Evolutionary conservation across 768 basidiomycete species (phyloP).

Genomic region (Serendipita sp.): DNA sequence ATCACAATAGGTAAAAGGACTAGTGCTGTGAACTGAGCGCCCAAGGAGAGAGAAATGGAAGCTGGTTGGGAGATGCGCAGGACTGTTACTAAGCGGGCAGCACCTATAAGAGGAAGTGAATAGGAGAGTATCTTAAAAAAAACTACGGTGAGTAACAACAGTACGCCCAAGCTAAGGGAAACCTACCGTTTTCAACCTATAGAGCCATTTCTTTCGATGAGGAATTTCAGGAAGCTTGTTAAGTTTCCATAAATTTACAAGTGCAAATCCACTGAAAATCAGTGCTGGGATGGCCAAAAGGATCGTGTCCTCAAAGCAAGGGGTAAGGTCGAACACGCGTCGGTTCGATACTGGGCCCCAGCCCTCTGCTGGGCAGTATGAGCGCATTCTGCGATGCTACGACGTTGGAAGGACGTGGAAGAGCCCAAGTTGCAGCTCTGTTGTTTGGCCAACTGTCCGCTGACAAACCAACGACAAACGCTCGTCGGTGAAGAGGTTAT

Average conservation of each 20-base stretch:
- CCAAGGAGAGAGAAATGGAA: conserved; percentile 28
- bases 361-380: conserved; percentile 28
- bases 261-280: conserved; percentile 26
- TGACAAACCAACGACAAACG: not conserved
- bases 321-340: conserved; percentile 59
- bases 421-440: not conserved
- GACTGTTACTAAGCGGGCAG: conserved; percentile 28
- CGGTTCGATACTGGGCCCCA: conserved; percentile 42
- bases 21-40: conserved; percentile 40
- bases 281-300: conserved; percentile 38
- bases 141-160: not conserved
- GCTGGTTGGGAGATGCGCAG: conserved; percentile 24
- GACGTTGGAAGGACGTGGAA: not conserved
- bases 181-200: conserved; percentile 34
- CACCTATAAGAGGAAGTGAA: conserved; percentile 3
- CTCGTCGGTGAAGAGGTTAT: not conserved
- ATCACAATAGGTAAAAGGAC: conserved; percentile 34
- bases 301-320: conserved; percentile 66
- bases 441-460: too few species aligned
- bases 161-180: conserved; percentile 42
- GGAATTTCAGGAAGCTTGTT: conserved; percentile 13
- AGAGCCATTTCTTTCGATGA: conserved; percentile 25
- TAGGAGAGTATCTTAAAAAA: not conserved
- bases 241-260: conserved; percentile 24
- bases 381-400: not conserved